Evolutionary conservation across 106 monocot species (phyloP).

Genomic region (Amphibolis antarctica): DNA sequence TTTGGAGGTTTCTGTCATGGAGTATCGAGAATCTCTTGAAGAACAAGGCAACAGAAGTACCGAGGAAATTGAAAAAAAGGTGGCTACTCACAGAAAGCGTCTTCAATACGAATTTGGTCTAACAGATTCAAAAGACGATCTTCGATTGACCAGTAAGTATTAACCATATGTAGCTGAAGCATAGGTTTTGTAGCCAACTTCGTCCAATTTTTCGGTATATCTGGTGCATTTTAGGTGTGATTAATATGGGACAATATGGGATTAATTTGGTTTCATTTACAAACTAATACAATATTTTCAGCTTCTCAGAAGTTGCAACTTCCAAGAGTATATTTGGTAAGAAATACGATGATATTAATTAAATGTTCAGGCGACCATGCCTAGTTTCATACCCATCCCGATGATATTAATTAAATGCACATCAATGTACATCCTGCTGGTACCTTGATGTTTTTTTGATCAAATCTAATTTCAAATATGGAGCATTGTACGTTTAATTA

Average conservation of each 20-base stretch:
- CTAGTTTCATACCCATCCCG: too few species aligned
- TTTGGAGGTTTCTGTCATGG: slow-evolving; percentile 90
- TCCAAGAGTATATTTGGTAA: background rate
- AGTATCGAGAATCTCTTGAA: slow-evolving; percentile 90
- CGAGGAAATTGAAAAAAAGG: slow-evolving; percentile 85
- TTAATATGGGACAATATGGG: background rate
- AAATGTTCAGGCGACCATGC: too few species aligned
- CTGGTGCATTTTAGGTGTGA: background rate
- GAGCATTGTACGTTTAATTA: background rate
- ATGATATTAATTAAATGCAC: too few species aligned
- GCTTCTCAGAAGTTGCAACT: too few species aligned
- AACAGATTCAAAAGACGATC: slow-evolving; percentile 38
- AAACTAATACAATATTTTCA: too few species aligned
- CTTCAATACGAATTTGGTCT: slow-evolving; percentile 82
- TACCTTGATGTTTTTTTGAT: too few species aligned
- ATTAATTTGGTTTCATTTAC: background rate
- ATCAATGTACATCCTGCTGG: too few species aligned
- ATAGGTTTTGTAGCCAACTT: background rate
- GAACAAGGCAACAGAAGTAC: slow-evolving; percentile 50
- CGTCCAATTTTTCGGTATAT: background rate
- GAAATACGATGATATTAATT: too few species aligned
- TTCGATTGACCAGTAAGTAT: slow-evolving; percentile 19
- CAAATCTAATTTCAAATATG: background rate
- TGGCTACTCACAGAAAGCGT: slow-evolving; percentile 49
- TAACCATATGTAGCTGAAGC: background rate